Base-by-base conservation (phyloP, 1,284 basidiomycete genomes). In the Boletus smithii region DNA sequence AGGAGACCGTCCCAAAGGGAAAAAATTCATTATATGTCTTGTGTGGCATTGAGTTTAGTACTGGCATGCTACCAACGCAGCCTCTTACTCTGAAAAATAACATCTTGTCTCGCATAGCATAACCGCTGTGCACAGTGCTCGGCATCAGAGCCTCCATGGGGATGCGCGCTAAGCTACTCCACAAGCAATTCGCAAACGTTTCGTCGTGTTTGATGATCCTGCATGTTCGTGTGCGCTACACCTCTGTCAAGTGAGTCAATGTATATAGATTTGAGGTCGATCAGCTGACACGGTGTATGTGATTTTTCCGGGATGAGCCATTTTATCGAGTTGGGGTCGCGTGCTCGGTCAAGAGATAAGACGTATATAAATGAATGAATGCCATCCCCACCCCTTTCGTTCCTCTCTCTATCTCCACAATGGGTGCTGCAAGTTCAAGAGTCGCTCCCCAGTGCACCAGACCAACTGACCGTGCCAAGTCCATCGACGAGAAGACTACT, bases 401-500 rank as follows among this genome's bases (percentile, higher is more conserved):
- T 18, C 31, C 37, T 22, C 46, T 16, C 39, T 26, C 17, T 39
- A 37, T 33, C 38, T 10, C 16, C 44, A 45, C 44, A 33, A 65
- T 65, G 63, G 63, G 63, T 30, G 43, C 53, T 29, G 46, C 52
- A 46, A 34, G 36, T 27, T 65, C 63, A 5, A 69, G 52, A 44
- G 54, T 53, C 44, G 39, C 51, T 24, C 42, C 59, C 35, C 65
- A 61, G 34, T 42, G 27, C 20, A 17, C 24, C 35, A 60, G 29
- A 35, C 42, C 41, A 10, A 16, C 45, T 17, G 63, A 67, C 40
- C 59, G 54, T 30, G 6, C 42, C 13, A 53, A 46, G 44, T 62
- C 54, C 9, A 38, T 65, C 5, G 60, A 69, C 37, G 63, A 65
- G 56, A 69, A 65, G 49, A 20, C 31, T 4, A 11, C 11, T 16